Percentiles rank a stretch among this genome's conserved stretches.
These are phyloP conservation scores for Penicillium janthinellum DNA, from an alignment of 2,329 filamentous ascomycete genomes.

Conservation along the genomic window DNA sequence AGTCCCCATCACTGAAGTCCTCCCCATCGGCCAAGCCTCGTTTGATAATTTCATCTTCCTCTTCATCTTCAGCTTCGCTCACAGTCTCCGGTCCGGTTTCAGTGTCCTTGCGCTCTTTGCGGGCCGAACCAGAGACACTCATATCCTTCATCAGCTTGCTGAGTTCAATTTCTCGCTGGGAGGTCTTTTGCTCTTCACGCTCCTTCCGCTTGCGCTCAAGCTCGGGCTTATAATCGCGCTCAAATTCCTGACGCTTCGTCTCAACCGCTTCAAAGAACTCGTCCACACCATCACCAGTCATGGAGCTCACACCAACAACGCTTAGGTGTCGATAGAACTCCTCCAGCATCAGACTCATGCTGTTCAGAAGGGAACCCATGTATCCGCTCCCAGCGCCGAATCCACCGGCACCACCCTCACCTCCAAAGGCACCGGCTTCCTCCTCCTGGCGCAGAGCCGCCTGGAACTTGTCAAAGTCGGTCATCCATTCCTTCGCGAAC, in stretches of 20 bases:
- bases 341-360: constrained; percentile 95
- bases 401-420: constrained; percentile 62
- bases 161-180: constrained; percentile 75
- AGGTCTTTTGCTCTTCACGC: constrained; percentile 73
- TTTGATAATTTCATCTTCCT: constrained; percentile 42
- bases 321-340: constrained; percentile 95
- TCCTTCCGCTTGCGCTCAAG: constrained; percentile 76
- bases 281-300: constrained; percentile 87
- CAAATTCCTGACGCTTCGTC: constrained; percentile 85
- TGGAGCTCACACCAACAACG: constrained; percentile 89
- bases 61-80: constrained; percentile 55
- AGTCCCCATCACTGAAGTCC: constrained; percentile 49
- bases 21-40: constrained; percentile 55
- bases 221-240: constrained; percentile 88
- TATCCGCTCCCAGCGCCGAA: constrained; percentile 80
- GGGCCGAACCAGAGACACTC: constrained; percentile 56
- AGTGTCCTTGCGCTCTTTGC: constrained; percentile 27
- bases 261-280: constrained; percentile 91
- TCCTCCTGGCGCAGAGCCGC: constrained; percentile 80
- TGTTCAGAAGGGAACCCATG: constrained; percentile 94
- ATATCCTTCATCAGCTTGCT: constrained; percentile 95
- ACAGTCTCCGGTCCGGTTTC: constrained; percentile 46
- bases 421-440: constrained; percentile 72
- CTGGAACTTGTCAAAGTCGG: constrained; percentile 95
- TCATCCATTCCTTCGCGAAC: constrained; percentile 99